Percentiles rank a stretch among this genome's conserved stretches.
Conservation (phyloP, 2,329 filamentous ascomycete genomes). For the Bisporella sp. region DNA sequence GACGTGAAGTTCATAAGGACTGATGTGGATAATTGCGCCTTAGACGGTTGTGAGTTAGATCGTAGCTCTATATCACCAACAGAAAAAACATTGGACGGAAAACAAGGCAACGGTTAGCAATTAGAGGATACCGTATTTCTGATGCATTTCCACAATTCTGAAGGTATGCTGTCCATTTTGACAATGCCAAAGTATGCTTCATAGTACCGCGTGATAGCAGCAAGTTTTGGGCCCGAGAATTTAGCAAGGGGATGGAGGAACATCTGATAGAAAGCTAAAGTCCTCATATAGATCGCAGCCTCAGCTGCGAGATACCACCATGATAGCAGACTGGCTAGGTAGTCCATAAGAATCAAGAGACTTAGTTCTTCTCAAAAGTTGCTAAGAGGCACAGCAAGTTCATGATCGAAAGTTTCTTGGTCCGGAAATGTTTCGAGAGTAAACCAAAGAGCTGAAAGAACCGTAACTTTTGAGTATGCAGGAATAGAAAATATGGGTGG, state of each 20-base stretch:
- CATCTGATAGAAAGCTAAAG: not conserved
- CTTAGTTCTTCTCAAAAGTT: too few species aligned
- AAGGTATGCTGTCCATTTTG: constrained; percentile 7
- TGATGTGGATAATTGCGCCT: constrained; percentile 25
- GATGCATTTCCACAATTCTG: constrained; percentile 10
- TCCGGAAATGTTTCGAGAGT: too few species aligned
- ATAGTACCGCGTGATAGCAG: not conserved
- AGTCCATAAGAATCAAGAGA: too few species aligned
- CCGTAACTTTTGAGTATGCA: too few species aligned
- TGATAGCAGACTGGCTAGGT: too few species aligned
- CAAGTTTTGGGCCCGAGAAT: not conserved
- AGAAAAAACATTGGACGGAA: not conserved
- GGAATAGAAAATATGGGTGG: too few species aligned
- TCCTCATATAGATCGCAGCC: too few species aligned
- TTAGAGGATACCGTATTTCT: constrained; percentile 9
- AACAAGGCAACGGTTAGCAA: not conserved
- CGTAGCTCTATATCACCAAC: not conserved
- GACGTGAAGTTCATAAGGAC: constrained; percentile 24
- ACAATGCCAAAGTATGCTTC: constrained; percentile 8
- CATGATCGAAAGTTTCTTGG: too few species aligned
- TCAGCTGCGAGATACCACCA: too few species aligned
- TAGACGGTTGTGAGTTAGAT: not conserved
- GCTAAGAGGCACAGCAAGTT: too few species aligned
- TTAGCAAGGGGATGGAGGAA: not conserved
- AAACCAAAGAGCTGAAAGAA: too few species aligned